Conservation (phyloP, 495 filamentous ascomycete species). For the Trichoderma erinaceum region DNA sequence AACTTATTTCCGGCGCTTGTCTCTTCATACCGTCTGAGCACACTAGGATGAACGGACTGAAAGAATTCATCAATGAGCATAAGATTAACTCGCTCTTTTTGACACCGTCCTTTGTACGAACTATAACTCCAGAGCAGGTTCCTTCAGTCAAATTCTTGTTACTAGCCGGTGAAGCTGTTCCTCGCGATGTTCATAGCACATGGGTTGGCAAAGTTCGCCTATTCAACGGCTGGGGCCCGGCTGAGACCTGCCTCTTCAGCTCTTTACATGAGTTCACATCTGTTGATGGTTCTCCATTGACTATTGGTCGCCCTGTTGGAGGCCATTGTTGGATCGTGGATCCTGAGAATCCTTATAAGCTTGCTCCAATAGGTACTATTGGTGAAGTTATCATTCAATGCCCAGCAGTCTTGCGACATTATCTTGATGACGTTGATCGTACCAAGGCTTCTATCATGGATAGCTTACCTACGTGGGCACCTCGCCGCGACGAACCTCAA, state of each 20-base stretch:
- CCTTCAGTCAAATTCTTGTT: neutral
- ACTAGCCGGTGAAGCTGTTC: neutral
- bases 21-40: constrained; percentile 8
- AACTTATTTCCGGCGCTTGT: neutral
- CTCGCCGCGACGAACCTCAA: constrained; percentile 18
- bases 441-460: neutral
- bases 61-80: neutral
- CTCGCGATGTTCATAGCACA: neutral
- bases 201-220: neutral
- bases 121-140: constrained; percentile 20
- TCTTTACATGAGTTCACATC: constrained; percentile 21
- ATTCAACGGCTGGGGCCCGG: constrained; percentile 16
- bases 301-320: constrained; percentile 46
- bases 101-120: constrained; percentile 47
- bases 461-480: constrained; percentile 4
- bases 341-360: constrained; percentile 37
- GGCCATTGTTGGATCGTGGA: constrained; percentile 51
- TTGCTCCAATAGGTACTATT: constrained; percentile 43
- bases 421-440: constrained; percentile 37
- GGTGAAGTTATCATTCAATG: constrained; percentile 46
- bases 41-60: constrained; percentile 7
- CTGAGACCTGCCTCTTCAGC: constrained; percentile 37
- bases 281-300: constrained; percentile 23
- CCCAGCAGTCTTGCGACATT: constrained; percentile 35
- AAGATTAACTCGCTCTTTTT: constrained; percentile 36